Evolutionary conservation across 1,284 basidiomycete species (phyloP).

Genomic region (Microbotryum lychnidis-dioicae): DNA sequence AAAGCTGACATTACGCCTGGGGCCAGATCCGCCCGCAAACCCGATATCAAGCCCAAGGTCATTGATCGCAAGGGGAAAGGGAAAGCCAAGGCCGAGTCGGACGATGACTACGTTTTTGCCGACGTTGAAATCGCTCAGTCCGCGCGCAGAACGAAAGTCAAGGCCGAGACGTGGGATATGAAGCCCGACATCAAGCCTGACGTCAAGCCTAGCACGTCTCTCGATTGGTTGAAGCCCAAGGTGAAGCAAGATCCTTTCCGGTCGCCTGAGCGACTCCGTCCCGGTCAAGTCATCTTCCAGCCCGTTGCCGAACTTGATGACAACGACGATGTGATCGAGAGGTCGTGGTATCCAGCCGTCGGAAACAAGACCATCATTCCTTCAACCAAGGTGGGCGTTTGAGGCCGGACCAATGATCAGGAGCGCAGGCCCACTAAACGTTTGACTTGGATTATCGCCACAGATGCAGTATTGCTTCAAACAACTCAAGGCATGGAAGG

Average conservation of each 20-base stretch:
- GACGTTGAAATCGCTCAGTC: background rate
- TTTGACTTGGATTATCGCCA: background rate
- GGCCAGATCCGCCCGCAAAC: constrained; percentile 54
- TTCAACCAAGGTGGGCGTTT: too few relatives aligned
- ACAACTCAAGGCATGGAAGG: background rate
- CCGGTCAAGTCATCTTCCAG: background rate
- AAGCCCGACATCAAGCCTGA: constrained; percentile 1
- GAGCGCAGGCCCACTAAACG: too few relatives aligned
- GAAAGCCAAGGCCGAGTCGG: background rate
- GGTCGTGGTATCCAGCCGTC: too few relatives aligned
- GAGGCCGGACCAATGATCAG: too few relatives aligned
- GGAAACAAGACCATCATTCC: too few relatives aligned
- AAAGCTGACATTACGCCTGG: constrained; percentile 66
- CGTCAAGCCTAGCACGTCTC: constrained; percentile 4
- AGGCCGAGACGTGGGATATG: background rate
- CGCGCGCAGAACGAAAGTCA: background rate
- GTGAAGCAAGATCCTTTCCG: constrained; percentile 2
- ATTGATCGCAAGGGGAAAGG: constrained; percentile 44
- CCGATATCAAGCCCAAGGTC: constrained; percentile 50
- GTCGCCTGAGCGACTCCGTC: background rate
- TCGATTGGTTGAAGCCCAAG: constrained; percentile 69
- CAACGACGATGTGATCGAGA: background rate
- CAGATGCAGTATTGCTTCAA: background rate
- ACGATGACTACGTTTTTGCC: constrained; percentile 1
- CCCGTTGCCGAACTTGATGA: constrained; percentile 4